phyloP scores from a whole-genome alignment of 108 stramenopile genomes.

The Stephanodiscus minutulus region DNA sequence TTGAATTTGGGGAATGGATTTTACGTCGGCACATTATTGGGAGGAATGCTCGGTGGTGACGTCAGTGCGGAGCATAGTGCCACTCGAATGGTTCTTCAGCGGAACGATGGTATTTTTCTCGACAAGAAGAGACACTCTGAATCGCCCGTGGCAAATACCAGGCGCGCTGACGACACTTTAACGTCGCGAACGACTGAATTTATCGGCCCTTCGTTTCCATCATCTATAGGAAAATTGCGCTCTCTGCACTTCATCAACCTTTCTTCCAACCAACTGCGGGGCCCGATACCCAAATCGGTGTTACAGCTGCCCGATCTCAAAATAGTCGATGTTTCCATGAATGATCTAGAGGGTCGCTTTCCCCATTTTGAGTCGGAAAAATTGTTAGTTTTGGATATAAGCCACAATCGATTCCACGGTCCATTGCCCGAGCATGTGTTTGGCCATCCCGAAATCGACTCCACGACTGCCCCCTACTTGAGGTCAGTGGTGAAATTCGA shows the following conservation, averaged over 20 bases:
- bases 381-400: constrained; percentile 36
- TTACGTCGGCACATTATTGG: constrained; percentile 20
- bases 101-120: not conserved
- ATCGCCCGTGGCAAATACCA: not conserved
- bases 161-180: not conserved
- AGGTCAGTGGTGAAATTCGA: constrained; percentile 43
- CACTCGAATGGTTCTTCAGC: not conserved
- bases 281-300: constrained; percentile 39
- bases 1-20: constrained; percentile 43
- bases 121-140: constrained; percentile 4
- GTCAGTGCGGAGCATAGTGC: not conserved
- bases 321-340: constrained; percentile 41
- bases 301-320: constrained; percentile 46
- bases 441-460: constrained; percentile 35
- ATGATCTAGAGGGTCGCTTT: constrained; percentile 45
- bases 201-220: constrained; percentile 20
- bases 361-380: constrained; percentile 35
- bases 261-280: constrained; percentile 47
- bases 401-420: constrained; percentile 44
- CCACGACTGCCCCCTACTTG: constrained; percentile 31
- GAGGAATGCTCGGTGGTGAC: constrained; percentile 19
- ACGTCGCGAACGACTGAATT: not conserved
- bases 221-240: constrained; percentile 31
- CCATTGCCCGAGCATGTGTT: constrained; percentile 29
- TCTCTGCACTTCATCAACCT: constrained; percentile 39